A percentile compares a stretch with the other conserved stretches of the same genome.
Evolutionary conservation across 176 grass and related monocot species (phyloP).

Genomic region (Ampelocalamus luodianensis): DNA sequence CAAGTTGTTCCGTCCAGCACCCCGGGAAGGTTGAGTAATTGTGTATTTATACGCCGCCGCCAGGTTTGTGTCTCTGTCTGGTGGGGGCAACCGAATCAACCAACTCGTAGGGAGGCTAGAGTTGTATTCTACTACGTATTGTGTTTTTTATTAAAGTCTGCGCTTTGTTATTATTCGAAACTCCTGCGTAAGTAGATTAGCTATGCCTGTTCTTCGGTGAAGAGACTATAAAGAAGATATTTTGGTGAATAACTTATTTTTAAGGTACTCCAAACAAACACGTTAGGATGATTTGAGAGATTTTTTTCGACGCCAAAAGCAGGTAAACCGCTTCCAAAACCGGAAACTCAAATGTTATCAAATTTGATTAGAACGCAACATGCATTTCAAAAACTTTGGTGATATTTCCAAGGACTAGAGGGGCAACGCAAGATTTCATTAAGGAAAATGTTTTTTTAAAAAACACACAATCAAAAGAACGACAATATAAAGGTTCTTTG

Average conservation of each 20-base stretch:
- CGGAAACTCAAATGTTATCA: no score
- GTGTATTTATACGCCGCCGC: neutral
- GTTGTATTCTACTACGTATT: neutral
- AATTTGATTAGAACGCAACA: no score
- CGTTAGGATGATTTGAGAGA: no score
- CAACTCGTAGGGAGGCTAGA: neutral
- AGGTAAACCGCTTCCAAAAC: no score
- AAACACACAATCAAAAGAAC: neutral
- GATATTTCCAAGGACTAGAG: no score
- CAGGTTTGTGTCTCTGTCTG: neutral
- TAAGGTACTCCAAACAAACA: neutral
- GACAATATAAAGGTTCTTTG: neutral
- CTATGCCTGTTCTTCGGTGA: neutral
- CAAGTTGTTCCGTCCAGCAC: constrained; percentile 1
- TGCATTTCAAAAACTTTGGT: no score
- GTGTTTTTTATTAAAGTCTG: neutral
- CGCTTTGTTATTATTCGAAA: neutral
- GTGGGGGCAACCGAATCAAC: neutral
- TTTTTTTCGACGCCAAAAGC: no score
- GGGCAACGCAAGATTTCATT: no score
- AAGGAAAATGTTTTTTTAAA: neutral
- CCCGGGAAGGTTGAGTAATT: constrained; percentile 11
- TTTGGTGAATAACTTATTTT: neutral
- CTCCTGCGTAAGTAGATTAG: neutral
- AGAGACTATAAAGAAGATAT: neutral